phyloP scores from a whole-genome alignment of 257 asterid species.

The Ballota nigra region DNA sequence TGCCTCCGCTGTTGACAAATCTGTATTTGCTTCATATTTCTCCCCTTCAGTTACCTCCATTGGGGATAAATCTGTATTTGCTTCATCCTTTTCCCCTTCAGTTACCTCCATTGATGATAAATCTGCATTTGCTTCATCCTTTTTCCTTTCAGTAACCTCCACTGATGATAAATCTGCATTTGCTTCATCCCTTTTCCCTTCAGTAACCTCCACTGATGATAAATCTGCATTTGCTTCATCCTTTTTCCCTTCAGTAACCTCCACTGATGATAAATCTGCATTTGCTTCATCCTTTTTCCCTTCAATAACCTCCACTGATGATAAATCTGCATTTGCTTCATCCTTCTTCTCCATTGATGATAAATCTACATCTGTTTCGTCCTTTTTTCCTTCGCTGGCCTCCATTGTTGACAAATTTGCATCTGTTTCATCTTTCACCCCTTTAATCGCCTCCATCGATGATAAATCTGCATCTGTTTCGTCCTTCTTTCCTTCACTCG shows the following conservation, averaged over 20 bases:
- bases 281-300: conserved; percentile 14
- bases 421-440: conserved; percentile 13
- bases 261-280: not conserved
- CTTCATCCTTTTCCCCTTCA: conserved; percentile 1
- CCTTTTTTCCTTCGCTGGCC: conserved; percentile 19
- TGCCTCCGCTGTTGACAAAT: conserved; percentile 14
- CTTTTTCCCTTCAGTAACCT: conserved; percentile 22
- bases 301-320: conserved; percentile 13
- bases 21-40: conserved; percentile 10
- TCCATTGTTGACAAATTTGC: not conserved
- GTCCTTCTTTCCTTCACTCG: conserved; percentile 16
- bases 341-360: conserved; percentile 7
- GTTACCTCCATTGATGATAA: conserved; percentile 4
- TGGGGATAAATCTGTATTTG: not conserved
- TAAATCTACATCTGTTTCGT: conserved; percentile 6
- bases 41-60: conserved; percentile 19
- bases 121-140: conserved; percentile 5
- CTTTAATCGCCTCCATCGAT: conserved; percentile 11
- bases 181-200: conserved; percentile 18
- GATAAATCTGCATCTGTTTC: conserved; percentile 6
- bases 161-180: not conserved
- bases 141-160: conserved; percentile 21
- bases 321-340: conserved; percentile 8
- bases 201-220: conserved; percentile 6
- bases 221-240: conserved; percentile 10